Evolutionary conservation across 805 yeast genomes (phyloP), one percentile per base, ranked within the genome.

Genomic region (Suhomyces faveliae): DNA sequence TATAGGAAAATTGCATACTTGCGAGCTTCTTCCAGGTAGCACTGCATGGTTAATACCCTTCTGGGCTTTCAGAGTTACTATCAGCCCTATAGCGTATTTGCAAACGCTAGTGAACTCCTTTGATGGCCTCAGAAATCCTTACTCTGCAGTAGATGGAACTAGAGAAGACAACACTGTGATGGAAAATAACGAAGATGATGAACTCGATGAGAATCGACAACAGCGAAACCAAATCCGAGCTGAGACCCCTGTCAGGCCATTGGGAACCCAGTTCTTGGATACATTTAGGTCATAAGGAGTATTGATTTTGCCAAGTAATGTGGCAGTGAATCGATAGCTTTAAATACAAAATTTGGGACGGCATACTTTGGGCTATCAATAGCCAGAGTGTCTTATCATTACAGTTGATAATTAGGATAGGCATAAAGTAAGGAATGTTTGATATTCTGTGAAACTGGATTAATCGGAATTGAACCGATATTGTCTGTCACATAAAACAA

Each of bases 171-270:
- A 61, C 11, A 69, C 65, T 38, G 71, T 63, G 11, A 60, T 54
- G 9, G 62, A 61, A 39, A 62, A 62, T 20, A 56, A 55, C 35
- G 51, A 43, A 45, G 48, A 63, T 48, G 55, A 52, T 42, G 72
- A 63, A 23, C 46, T 49, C 20, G 61, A 59, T 19, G 56, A 54
- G 5, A 58, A 56, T 20, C 48, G 23, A 3, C 35, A 45, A 12
- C 51, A 51, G 21, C 50, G 42, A 13, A 30, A 52, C 15, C 64
- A 60, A 47, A 72, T 72, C 15, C 59, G 78, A 42, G 78, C 79
- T 7, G 86, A 80, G 48, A 82, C 83, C 13, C 87, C 87, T 0
- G 79, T 75, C 10, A 64, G 88, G 44, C 80, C 87, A 0, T 63
- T 84, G 29, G 82, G 85, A 2, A 71, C 78, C 19, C 87, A 82